Conservation (phyloP, 2,329 filamentous ascomycete genomes). For the Neopestalotiopsis rosae region DNA sequence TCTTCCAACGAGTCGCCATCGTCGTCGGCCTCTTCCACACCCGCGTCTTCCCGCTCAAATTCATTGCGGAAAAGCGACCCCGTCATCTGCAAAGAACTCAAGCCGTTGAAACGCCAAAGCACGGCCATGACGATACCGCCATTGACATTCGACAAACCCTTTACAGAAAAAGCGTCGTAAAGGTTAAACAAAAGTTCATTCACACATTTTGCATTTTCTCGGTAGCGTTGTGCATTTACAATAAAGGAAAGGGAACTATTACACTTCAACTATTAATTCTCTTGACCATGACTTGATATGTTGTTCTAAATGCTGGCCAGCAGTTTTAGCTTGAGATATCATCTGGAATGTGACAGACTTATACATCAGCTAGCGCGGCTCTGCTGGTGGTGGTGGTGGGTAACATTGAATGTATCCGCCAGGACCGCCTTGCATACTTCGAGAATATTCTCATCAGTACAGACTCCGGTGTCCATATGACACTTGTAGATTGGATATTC, state of each 20-base stretch:
- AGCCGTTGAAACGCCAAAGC: neutral
- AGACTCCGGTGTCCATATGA: too few species aligned
- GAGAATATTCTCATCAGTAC: too few species aligned
- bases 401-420: too few species aligned
- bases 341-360: neutral
- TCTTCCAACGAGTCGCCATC: neutral
- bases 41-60: neutral
- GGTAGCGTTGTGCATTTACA: neutral
- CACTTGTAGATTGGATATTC: too few species aligned
- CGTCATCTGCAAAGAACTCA: slow-evolving; percentile 7
- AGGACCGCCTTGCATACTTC: too few species aligned
- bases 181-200: neutral
- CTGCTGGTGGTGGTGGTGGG: too few species aligned
- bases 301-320: neutral
- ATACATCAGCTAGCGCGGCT: too few species aligned
- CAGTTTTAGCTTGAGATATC: neutral
- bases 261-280: neutral
- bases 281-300: neutral
- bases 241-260: neutral
- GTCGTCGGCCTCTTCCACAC: neutral
- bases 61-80: slow-evolving; percentile 2
- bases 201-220: neutral
- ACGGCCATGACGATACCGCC: slow-evolving; percentile 1
- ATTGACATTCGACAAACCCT: slow-evolving; percentile 7
- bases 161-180: neutral